Evolutionary conservation across 2,329 filamentous ascomycete genomes (phyloP).

Genomic region (Lizonia empirigonia): DNA sequence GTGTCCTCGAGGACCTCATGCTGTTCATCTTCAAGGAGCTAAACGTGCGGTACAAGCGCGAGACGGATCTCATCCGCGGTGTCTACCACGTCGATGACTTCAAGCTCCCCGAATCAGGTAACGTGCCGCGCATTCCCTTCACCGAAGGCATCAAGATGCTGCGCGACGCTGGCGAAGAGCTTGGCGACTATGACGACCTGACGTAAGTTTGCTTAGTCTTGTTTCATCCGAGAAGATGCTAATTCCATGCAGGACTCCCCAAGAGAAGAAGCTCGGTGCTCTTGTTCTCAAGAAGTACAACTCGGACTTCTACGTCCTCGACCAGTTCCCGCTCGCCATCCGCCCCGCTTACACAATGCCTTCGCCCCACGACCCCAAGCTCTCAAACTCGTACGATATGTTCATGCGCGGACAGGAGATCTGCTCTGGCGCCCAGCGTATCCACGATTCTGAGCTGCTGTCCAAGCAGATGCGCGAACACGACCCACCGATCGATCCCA

Average conservation of each 20-base stretch:
- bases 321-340: conserved; percentile 90
- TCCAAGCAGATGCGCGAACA: conserved; percentile 63
- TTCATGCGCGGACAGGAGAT: conserved; percentile 75
- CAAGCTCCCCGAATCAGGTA: conserved; percentile 73
- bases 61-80: conserved; percentile 72
- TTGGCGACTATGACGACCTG: conserved; percentile 79
- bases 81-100: conserved; percentile 80
- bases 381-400: conserved; percentile 70
- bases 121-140: conserved; percentile 78
- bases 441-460: conserved; percentile 65
- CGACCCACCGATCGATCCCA: conserved; percentile 62
- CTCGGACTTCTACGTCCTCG: conserved; percentile 95
- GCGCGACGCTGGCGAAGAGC: conserved; percentile 76
- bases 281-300: conserved; percentile 87
- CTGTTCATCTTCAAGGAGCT: conserved; percentile 81
- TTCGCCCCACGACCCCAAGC: conserved; percentile 54
- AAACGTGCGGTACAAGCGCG: conserved; percentile 67
- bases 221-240: background rate
- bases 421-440: conserved; percentile 70
- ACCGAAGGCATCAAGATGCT: conserved; percentile 78
- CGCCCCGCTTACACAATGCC: conserved; percentile 93
- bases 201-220: conserved; percentile 42
- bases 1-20: conserved; percentile 74
- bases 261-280: conserved; percentile 87
- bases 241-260: conserved; percentile 62